Evolutionary conservation across 1,139 yeast species (phyloP).

Genomic region (Sugiyamaella castrensis): DNA sequence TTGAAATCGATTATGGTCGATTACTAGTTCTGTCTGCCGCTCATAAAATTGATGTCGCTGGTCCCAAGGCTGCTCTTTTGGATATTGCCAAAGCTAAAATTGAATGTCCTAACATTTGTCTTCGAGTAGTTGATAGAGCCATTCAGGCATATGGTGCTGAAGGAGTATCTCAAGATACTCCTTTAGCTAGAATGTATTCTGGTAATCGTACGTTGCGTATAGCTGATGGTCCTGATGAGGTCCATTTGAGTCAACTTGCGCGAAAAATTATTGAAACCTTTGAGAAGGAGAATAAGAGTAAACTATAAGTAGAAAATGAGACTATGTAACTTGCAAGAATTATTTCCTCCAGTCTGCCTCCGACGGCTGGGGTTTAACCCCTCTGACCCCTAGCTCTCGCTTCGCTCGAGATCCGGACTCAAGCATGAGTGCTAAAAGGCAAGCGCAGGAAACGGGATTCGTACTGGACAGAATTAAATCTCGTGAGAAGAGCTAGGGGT

Average conservation of each 20-base stretch:
- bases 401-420: no score
- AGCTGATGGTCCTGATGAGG: constrained; percentile 78
- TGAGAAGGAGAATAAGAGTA: constrained; percentile 4
- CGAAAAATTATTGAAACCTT: constrained; percentile 39
- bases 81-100: constrained; percentile 72
- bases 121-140: constrained; percentile 60
- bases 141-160: constrained; percentile 70
- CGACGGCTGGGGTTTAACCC: no score
- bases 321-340: no score
- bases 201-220: constrained; percentile 58
- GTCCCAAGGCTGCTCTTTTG: constrained; percentile 54
- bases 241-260: constrained; percentile 62
- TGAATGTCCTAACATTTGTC: constrained; percentile 58
- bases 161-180: constrained; percentile 63
- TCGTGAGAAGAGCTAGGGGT: constrained; percentile 1
- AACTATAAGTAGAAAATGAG: background rate
- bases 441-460: no score
- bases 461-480: no score
- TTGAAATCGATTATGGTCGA: constrained; percentile 57
- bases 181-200: constrained; percentile 57
- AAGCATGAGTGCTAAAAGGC: no score
- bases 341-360: no score
- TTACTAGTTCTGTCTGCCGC: constrained; percentile 65
- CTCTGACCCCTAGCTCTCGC: no score
- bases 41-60: constrained; percentile 54